Base-by-base conservation (phyloP, 2,329 filamentous ascomycete species). In the Aspergillus versicolor region DNA sequence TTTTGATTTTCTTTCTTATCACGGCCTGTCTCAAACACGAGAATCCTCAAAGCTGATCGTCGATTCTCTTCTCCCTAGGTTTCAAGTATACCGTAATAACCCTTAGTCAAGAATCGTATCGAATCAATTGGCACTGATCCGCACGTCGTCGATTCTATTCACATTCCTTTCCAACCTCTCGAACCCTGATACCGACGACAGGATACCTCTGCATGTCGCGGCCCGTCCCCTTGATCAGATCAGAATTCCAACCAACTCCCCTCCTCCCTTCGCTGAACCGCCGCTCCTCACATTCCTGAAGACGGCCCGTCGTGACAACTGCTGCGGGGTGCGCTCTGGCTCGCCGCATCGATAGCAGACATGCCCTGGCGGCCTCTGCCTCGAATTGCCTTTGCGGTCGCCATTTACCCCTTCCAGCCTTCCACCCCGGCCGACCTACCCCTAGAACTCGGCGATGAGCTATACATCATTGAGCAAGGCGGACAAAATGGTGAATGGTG, bases 291-390 rank as follows among this genome's bases (percentile, higher is more conserved):
- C 57, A 64, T 64, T 63, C 56, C 61, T 63, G 61, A 17, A 44
- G 42, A 62, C 62, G 67, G 50, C 63, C 66, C 61, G 62, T 52
- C 62, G 59, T 58, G 62, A 65, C 57, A 45, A 58, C 60, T 54
- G 50, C 56, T 68, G 64, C 61, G 61, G 59, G 62, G 58, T 60
- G 60, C 56, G 52, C 54, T 59, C 46, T 56, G 51, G 48, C 54
- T 54, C 43, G 61, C 60, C 58, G 53, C 56, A 53, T 59, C 56
- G 42, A 58, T 62, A 63, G 61, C 69, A 71, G 71, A 67, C 77
- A 96, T 96, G 92, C 91, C 92, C 84, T 99, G 94, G 94, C 88
- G 90, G 84, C 93, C 94, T 70, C 85, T 99, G 75, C 91, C 92
- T 76, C 90, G 91, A 70, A 97, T 99, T 81, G 94, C 92, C 72